Conservation (phyloP, 192 early-diverging fungal species). For the Coemansia aciculifera region DNA sequence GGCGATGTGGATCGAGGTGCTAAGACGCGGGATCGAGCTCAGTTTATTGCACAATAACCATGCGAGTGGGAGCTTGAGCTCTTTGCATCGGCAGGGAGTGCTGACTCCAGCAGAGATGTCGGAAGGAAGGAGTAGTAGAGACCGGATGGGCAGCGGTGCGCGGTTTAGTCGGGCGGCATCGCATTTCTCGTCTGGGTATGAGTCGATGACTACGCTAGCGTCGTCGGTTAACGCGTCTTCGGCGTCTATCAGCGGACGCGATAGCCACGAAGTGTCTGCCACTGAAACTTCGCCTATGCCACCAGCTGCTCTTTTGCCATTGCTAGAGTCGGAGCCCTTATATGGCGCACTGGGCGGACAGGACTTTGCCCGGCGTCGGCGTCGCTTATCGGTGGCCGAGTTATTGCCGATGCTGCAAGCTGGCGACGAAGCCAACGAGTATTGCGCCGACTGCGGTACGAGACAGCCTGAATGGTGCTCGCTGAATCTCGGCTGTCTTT, state of each 20-base stretch:
- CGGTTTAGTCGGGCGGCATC: conserved; percentile 25
- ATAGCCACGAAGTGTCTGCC: conserved; percentile 6
- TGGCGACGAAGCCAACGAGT: conserved; percentile 28
- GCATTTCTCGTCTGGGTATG: conserved; percentile 24
- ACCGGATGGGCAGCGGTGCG: conserved; percentile 1
- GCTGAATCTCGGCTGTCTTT: conserved; percentile 75
- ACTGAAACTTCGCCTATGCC: neutral
- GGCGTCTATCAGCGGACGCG: conserved; percentile 14
- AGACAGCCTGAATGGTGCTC: conserved; percentile 82
- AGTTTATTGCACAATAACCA: conserved; percentile 24
- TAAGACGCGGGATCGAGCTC: conserved; percentile 51
- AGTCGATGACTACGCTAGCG: conserved; percentile 20
- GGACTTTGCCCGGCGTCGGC: neutral
- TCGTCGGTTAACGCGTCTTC: conserved; percentile 21
- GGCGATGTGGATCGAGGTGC: conserved; percentile 68
- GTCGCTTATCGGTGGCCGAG: conserved; percentile 4
- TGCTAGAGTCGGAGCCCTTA: neutral
- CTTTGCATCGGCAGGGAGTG: neutral
- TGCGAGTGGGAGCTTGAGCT: neutral
- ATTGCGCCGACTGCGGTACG: conserved; percentile 63
- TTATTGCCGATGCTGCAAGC: conserved; percentile 27
- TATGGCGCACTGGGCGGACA: conserved; percentile 5
- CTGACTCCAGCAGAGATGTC: conserved; percentile 6
- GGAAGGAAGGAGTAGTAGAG: neutral
- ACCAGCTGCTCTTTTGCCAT: neutral